phyloP scores from a whole-genome alignment of 2,329 filamentous ascomycete species.

The Tolypocladium pustulatum region DNA sequence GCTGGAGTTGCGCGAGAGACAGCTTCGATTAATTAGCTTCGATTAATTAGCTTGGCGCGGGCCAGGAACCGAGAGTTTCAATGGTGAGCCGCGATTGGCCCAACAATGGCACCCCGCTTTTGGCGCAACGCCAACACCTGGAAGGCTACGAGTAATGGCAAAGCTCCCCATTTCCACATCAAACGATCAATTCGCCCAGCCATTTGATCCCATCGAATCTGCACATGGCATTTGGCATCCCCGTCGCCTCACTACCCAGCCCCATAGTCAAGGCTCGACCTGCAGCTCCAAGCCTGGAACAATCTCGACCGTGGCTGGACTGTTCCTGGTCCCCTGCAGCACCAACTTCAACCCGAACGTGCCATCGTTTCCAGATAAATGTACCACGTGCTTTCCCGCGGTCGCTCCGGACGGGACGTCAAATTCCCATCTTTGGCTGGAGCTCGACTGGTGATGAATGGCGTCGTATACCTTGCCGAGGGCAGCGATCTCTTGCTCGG shows the following conservation, averaged over 20 bases:
- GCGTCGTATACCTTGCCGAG: constrained; percentile 16
- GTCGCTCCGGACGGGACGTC: constrained; percentile 4
- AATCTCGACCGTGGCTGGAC: constrained; percentile 9
- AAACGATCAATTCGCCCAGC: no score
- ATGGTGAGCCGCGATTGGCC: background rate
- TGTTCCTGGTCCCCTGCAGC: constrained; percentile 3
- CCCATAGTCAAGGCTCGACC: constrained; percentile 3
- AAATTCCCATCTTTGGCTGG: constrained; percentile 4
- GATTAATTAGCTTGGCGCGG: background rate
- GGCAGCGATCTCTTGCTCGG: constrained; percentile 7
- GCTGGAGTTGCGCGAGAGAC: background rate
- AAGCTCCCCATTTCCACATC: no score
- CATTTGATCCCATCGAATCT: no score
- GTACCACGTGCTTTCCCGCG: constrained; percentile 4
- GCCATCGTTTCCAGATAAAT: background rate
- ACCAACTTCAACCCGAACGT: constrained; percentile 5
- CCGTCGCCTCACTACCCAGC: background rate
- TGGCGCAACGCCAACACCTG: no score
- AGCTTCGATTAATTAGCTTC: background rate
- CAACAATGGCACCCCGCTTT: no score
- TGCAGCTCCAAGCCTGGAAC: constrained; percentile 8
- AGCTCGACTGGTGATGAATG: constrained; percentile 9
- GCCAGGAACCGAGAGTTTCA: background rate
- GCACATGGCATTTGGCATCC: background rate
- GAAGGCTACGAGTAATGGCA: no score